A percentile compares a stretch with the other conserved stretches of the same genome.
These are phyloP conservation scores for Schizosaccharomyces versatilis DNA, from an alignment of 1,139 yeast genomes.

Conservation along the genomic window DNA sequence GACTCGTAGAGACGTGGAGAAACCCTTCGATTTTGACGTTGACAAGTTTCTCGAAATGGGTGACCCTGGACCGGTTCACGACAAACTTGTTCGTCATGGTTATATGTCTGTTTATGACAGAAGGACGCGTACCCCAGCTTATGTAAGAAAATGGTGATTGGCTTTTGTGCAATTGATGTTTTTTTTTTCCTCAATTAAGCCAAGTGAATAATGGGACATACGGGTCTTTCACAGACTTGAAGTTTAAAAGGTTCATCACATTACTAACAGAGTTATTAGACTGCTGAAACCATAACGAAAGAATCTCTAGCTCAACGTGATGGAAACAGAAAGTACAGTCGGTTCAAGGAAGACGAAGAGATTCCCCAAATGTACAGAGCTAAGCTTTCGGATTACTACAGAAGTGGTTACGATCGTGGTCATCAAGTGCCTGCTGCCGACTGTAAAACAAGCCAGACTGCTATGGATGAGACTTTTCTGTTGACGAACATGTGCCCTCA, in stretches of 20 bases:
- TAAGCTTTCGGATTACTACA: constrained; percentile 58
- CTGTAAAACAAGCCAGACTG: constrained; percentile 68
- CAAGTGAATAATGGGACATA: background rate
- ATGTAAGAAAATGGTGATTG: constrained; percentile 24
- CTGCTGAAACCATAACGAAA: constrained; percentile 64
- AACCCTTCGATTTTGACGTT: constrained; percentile 8
- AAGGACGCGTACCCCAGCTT: constrained; percentile 64
- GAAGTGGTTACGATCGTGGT: constrained; percentile 92
- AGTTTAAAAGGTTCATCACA: background rate
- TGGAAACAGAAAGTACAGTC: constrained; percentile 51
- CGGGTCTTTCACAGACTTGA: background rate
- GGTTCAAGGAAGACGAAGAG: constrained; percentile 69
- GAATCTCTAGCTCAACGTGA: constrained; percentile 31
- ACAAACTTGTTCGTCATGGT: constrained; percentile 47
- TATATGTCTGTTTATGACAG: constrained; percentile 75
- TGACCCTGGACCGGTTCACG: constrained; percentile 86
- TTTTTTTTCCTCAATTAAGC: background rate
- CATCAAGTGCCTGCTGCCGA: constrained; percentile 79
- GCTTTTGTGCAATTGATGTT: background rate
- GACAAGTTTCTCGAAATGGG: constrained; percentile 54
- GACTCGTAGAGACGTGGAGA: too few relatives aligned
- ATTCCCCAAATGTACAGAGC: constrained; percentile 63
- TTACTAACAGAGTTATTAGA: background rate
- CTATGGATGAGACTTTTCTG: constrained; percentile 86
- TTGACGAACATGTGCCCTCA: constrained; percentile 89